phyloP scores from a whole-genome alignment of 2,329 filamentous ascomycete genomes.

The Xenoacremonium recifei region DNA sequence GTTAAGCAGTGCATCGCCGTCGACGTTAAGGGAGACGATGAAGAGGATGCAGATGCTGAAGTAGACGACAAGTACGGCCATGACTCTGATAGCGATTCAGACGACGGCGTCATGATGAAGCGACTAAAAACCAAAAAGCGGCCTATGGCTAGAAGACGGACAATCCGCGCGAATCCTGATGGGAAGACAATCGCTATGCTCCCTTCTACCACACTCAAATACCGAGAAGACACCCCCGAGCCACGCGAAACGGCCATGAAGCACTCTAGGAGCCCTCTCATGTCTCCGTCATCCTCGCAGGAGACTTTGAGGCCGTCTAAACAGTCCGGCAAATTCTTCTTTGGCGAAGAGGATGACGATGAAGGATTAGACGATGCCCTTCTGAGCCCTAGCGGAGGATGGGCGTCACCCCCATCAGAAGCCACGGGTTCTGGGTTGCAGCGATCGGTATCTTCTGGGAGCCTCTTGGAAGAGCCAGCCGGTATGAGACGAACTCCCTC shows the following conservation, averaged over 20 bases:
- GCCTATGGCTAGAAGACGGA: constrained; percentile 40
- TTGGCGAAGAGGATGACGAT: constrained; percentile 59
- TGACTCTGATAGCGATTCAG: constrained; percentile 65
- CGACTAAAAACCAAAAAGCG: constrained; percentile 57
- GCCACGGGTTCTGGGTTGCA: constrained; percentile 33
- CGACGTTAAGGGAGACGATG: constrained; percentile 77
- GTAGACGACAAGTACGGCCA: constrained; percentile 44
- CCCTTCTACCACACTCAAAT: constrained; percentile 85
- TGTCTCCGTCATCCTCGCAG: constrained; percentile 76
- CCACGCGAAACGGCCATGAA: constrained; percentile 60
- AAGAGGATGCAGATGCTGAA: constrained; percentile 70
- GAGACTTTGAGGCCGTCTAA: constrained; percentile 75
- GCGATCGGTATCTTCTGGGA: constrained; percentile 48
- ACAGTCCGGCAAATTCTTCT: constrained; percentile 62
- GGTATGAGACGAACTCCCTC: constrained; percentile 77
- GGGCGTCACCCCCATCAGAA: constrained; percentile 29
- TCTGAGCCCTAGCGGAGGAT: constrained; percentile 28
- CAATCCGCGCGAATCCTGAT: constrained; percentile 49
- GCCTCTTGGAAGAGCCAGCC: constrained; percentile 49
- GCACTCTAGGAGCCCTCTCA: constrained; percentile 51
- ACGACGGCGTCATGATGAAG: constrained; percentile 85
- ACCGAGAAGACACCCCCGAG: constrained; percentile 74
- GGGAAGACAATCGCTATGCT: constrained; percentile 87
- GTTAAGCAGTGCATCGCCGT: constrained; percentile 95
- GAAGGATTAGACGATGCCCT: constrained; percentile 45